Base-by-base conservation (phyloP, 805 yeast species). In the Saccharomycopsis sp. region DNA sequence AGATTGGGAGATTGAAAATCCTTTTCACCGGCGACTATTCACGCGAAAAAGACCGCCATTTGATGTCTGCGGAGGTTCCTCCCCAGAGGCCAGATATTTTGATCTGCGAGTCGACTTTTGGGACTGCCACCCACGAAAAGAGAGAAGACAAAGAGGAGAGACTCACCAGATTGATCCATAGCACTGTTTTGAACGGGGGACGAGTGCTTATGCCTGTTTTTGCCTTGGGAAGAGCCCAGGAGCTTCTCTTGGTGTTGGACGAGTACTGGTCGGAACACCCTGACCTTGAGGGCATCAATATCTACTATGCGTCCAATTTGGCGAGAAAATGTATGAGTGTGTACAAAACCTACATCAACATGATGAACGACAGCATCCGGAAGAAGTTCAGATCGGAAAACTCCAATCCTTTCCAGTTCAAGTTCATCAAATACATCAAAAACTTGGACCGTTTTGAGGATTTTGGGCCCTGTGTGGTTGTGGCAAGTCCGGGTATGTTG, bases 401-500 rank as follows among this genome's bases (percentile, higher is more conserved):
- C 60, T 78, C 88, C 0, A 94, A 91, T 68, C 99, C 99, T 0
- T 94, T 94, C 72, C 85, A 86, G 60, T 92, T 94, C 73, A 89
- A 89, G 68, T 87, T 82, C 67, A 85, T 94, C 62, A 85, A 87
- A 63, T 87, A 88, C 64, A 79, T 94, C 52, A 83, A 87, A 60
- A 85, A 84, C 62, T 73, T 91, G 57, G 97, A 91, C 57, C 81
- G 82, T 62, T 86, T 94, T 67, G 96, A 91, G 65, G 99, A 94
- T 70, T 79, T 90, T 64, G 96, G 96, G 0, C 97, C 99, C 2
- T 90, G 97, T 64, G 98, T 94, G 20, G 91, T 94, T 71, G 81
- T 94, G 40, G 99, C 99, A 0, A 84, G 96, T 51, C 99, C 99
- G 0, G 99, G 99, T 69, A 94, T 94, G 99, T 76, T 94, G 53